These are phyloP conservation scores for Xylaria grammica DNA, from an alignment of 495 filamentous ascomycete species.

Conservation along the genomic window DNA sequence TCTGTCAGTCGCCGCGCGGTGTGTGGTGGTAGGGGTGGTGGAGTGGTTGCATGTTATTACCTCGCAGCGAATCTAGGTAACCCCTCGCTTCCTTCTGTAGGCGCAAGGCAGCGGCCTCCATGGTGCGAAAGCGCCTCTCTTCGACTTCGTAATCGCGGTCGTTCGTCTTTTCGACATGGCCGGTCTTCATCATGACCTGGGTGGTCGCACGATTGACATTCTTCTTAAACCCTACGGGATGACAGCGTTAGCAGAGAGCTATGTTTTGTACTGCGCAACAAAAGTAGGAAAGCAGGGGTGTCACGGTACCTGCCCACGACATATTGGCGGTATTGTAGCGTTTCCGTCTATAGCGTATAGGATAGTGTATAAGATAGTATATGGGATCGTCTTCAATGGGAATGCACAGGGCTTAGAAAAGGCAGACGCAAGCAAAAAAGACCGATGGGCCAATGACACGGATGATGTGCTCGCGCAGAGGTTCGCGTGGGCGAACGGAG, in stretches of 20 bases:
- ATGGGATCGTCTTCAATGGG: too few relatives aligned
- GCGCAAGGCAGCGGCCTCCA: constrained; percentile 90
- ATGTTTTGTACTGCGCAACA: background rate
- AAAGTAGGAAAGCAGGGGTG: constrained; percentile 7
- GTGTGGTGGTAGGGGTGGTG: background rate
- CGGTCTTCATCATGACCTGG: constrained; percentile 99
- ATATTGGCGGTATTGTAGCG: constrained; percentile 46
- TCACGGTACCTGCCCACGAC: constrained; percentile 64
- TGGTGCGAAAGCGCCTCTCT: constrained; percentile 92
- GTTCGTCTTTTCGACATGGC: constrained; percentile 96
- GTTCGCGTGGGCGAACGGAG: too few relatives aligned
- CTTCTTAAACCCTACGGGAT: constrained; percentile 86
- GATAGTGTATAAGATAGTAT: too few relatives aligned
- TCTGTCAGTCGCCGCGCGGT: constrained; percentile 10
- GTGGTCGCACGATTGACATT: constrained; percentile 98
- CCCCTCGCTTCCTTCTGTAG: constrained; percentile 98
- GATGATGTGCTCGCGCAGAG: too few relatives aligned
- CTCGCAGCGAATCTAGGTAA: constrained; percentile 92
- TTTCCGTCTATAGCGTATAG: constrained; percentile 5
- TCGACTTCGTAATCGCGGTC: constrained; percentile 99
- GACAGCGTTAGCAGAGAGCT: constrained; percentile 13
- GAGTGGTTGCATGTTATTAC: constrained; percentile 46
- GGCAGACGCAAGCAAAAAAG: background rate
- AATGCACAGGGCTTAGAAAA: too few relatives aligned
- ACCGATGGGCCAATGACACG: background rate